Percentiles rank a stretch among this genome's conserved stretches.
Evolutionary conservation across 1,284 basidiomycete species (phyloP).

Genomic region (Austroboletus novae-zelandiae): DNA sequence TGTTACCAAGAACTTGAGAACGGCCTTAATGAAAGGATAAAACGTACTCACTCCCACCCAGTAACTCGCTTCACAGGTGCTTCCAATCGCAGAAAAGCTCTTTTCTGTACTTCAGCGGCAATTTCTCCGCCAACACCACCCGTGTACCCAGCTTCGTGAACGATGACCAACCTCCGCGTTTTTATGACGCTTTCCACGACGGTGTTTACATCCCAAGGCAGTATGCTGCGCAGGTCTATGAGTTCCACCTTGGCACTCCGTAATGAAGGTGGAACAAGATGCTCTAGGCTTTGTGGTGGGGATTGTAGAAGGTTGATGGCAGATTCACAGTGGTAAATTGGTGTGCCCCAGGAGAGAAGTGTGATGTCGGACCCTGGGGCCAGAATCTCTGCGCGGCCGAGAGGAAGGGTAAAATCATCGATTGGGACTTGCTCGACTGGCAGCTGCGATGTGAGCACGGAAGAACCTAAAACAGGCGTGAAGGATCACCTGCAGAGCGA

Average conservation of each 20-base stretch:
- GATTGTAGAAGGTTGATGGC: conserved; percentile 65
- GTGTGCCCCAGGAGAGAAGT: conserved; percentile 88
- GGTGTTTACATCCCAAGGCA: conserved; percentile 86
- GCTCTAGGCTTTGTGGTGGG: conserved; percentile 67
- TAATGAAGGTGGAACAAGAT: conserved; percentile 67
- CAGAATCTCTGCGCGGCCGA: conserved; percentile 78
- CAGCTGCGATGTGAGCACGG: conserved; percentile 13
- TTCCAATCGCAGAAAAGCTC: conserved; percentile 83
- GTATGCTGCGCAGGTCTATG: conserved; percentile 86
- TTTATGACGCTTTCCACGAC: conserved; percentile 79
- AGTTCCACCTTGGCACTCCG: conserved; percentile 79
- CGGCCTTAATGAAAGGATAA: background rate
- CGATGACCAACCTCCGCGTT: conserved; percentile 84
- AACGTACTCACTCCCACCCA: conserved; percentile 83
- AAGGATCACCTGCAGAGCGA: conserved; percentile 62
- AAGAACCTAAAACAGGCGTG: background rate
- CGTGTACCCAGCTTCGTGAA: conserved; percentile 86
- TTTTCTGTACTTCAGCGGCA: conserved; percentile 80
- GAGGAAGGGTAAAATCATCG: conserved; percentile 82
- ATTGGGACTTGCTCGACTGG: conserved; percentile 88
- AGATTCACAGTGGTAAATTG: conserved; percentile 86
- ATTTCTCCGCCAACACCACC: conserved; percentile 88
- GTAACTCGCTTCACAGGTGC: conserved; percentile 86
- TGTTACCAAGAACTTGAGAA: conserved; percentile 30
- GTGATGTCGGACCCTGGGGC: conserved; percentile 79